Evolutionary conservation across 2,329 filamentous ascomycete species (phyloP), one percentile per base, ranked within the genome.

Genomic region (Calonectria fujianensis): DNA sequence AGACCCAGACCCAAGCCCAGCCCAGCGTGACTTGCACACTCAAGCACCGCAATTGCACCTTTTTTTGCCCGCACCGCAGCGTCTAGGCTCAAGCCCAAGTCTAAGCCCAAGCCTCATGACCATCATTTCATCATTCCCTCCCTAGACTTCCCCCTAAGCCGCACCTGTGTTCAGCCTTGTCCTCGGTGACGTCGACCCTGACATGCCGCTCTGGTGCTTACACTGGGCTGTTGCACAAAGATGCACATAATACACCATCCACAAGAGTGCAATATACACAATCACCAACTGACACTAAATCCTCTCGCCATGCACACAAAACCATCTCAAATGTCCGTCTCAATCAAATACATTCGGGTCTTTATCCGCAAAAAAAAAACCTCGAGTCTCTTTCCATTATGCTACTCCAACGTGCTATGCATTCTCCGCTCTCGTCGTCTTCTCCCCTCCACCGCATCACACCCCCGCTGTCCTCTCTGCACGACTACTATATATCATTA

Each of bases 401-500:
- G 68, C 78, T 73, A 76, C 78, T 73, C 67, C 35, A 70, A 45
- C 68, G 37, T 54, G 75, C 52, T 66, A 72, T 70, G 69, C 75
- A 37, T 63, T 48, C 48, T 39, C 65, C 31, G 29, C 41, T 24
- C 31, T 2, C 51, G 52, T 54, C 70, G 31, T 32, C 48, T 51
- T 39, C 54, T 70, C 35, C 20, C 48, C 5, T 54, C 31, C 29
- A 37, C n/a, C 64, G 29, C 31, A 29, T 57, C 29, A 35, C 52
- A 37, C 35, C 32, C 35, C n/a, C 37, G 13, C 35, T 20, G 14
- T 18, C 48, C 50, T 31, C 18, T 24, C n/a, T 20, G 29, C 24
- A 24, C 37, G 8, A 6, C 32, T 50, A 69, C 59, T 64, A 77
- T 74, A 76, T 80, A 76, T 80, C 79, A 80, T 80, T 80, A 80